A percentile compares a stretch with the other conserved stretches of the same genome.
These are phyloP conservation scores for Venturia aucupariae DNA, from an alignment of 2,329 filamentous ascomycete genomes.

Conservation along the genomic window DNA sequence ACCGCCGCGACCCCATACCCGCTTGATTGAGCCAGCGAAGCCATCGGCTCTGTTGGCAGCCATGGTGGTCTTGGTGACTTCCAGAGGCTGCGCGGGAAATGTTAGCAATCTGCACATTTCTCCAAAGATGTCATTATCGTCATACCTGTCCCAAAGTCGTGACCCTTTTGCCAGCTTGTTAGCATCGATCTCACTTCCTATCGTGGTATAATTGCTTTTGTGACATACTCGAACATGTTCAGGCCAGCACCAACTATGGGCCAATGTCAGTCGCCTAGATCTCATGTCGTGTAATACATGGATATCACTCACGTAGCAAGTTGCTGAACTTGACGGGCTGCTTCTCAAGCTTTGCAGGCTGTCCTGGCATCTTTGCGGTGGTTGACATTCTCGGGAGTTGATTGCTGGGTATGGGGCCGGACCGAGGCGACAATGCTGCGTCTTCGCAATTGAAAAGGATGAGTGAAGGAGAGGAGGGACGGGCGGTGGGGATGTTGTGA, in stretches of 20 bases:
- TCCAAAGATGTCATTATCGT: background rate
- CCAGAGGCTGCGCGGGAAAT: conserved; percentile 58
- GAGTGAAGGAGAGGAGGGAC: background rate
- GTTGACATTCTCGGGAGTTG: background rate
- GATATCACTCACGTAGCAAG: conserved; percentile 59
- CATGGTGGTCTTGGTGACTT: conserved; percentile 99
- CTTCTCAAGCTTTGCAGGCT: conserved; percentile 12
- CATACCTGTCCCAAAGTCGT: conserved; percentile 58
- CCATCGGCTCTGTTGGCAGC: conserved; percentile 88
- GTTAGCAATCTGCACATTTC: background rate
- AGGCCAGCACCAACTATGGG: conserved; percentile 68
- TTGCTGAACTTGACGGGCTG: conserved; percentile 97
- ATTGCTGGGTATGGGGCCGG: conserved; percentile 13
- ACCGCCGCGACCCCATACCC: conserved; percentile 92
- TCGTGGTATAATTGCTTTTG: background rate
- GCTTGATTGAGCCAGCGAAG: conserved; percentile 69
- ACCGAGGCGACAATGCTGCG: conserved; percentile 12
- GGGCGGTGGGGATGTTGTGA: background rate
- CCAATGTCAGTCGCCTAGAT: conserved; percentile 21
- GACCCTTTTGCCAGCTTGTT: conserved; percentile 37
- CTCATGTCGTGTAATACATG: background rate
- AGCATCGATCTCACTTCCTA: conserved; percentile 6
- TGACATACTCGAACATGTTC: conserved; percentile 80
- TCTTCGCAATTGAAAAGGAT: conserved; percentile 6
- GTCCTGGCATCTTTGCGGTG: conserved; percentile 1